These are phyloP conservation scores for Eutrema yunnanense DNA, from an alignment of 345 rosid species.

Conservation along the genomic window DNA sequence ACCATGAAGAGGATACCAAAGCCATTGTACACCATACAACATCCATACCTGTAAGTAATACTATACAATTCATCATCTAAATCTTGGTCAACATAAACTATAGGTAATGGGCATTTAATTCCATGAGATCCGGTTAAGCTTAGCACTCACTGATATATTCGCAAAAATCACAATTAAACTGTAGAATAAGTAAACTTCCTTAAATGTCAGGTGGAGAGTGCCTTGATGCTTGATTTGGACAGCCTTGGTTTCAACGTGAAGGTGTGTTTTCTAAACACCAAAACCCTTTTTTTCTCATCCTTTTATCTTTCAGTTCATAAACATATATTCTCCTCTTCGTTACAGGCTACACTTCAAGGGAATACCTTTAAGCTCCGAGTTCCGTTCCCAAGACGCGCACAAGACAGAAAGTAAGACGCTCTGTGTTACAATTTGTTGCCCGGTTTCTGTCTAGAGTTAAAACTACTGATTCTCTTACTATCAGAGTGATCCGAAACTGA, in stretches of 20 bases:
- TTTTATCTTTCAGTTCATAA: background rate
- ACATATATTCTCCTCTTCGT: background rate
- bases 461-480: background rate
- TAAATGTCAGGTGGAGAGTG: conserved; percentile 67
- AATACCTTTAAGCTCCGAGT: conserved; percentile 69
- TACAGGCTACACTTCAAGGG: conserved; percentile 67
- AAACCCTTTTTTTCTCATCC: background rate
- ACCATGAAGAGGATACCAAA: conserved; percentile 84
- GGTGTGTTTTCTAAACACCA: conserved; percentile 34
- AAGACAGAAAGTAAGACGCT: conserved; percentile 65
- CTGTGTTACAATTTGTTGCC: background rate
- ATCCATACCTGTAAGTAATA: conserved; percentile 58
- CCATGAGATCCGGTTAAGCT: background rate
- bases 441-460: background rate
- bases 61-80: background rate
- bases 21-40: conserved; percentile 69
- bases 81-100: background rate
- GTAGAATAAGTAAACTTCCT: background rate
- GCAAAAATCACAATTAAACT: too few species aligned
- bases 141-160: background rate
- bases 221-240: conserved; percentile 83
- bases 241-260: conserved; percentile 90
- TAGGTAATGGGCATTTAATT: background rate
- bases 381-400: conserved; percentile 79
- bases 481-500: background rate